Evolutionary conservation across 768 basidiomycete genomes (phyloP).

Genomic region (Hysterangium stoloniferum): DNA sequence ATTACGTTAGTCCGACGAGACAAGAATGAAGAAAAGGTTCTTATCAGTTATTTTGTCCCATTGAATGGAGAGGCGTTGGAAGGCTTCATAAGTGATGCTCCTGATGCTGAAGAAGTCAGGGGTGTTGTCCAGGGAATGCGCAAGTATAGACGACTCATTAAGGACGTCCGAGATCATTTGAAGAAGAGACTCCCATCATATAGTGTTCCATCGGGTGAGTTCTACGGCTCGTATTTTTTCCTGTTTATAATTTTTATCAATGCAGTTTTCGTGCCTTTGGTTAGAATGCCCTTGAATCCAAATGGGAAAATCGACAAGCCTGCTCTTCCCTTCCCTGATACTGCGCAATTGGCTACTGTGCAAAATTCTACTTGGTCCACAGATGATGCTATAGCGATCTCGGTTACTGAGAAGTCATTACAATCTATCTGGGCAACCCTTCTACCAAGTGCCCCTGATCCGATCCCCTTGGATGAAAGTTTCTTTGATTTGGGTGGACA

Average conservation of each 20-base stretch:
- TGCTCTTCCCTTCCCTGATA: constrained; percentile 96
- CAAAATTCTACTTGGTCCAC: constrained; percentile 28
- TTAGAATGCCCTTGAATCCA: constrained; percentile 94
- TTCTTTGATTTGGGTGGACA: constrained; percentile 99
- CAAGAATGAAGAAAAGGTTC: constrained; percentile 98
- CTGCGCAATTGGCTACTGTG: constrained; percentile 50
- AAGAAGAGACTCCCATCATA: constrained; percentile 96
- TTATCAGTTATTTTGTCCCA: constrained; percentile 96
- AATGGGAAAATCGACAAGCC: constrained; percentile 99
- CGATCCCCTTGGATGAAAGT: constrained; percentile 82
- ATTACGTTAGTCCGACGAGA: constrained; percentile 94
- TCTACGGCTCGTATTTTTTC: neutral
- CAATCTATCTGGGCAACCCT: constrained; percentile 79
- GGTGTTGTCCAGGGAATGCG: constrained; percentile 69
- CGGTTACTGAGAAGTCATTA: constrained; percentile 68
- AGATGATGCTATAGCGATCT: constrained; percentile 30
- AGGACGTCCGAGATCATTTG: constrained; percentile 88
- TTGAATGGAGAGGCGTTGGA: constrained; percentile 58
- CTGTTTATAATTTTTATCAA: neutral
- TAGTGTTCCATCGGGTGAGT: constrained; percentile 82
- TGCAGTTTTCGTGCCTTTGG: constrained; percentile 87
- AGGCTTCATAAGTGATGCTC: constrained; percentile 62
- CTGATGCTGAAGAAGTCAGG: constrained; percentile 42
- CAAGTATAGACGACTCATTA: constrained; percentile 82
- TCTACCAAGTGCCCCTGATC: constrained; percentile 67